Conservation (phyloP, 169 alveolate genomes). For the Condylostoma magnum region DNA sequence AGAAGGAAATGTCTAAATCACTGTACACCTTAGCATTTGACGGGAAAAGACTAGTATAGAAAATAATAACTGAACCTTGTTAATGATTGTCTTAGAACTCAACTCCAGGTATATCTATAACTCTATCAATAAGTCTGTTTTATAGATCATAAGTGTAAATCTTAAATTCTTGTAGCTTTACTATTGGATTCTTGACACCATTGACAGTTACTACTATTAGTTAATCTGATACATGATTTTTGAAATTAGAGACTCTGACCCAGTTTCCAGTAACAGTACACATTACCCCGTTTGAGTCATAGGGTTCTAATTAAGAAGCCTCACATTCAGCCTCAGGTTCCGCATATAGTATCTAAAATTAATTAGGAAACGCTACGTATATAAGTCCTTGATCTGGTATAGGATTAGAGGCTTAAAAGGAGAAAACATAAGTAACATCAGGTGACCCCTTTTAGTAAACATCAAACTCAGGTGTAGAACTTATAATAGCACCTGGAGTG, state of each 20-base stretch:
- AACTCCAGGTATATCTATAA: background rate
- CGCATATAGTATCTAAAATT: constrained; percentile 9
- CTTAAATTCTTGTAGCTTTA: background rate
- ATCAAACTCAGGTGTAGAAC: background rate
- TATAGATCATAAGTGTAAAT: no score
- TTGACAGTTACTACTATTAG: background rate
- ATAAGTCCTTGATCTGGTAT: constrained; percentile 24
- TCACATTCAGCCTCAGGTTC: constrained; percentile 8
- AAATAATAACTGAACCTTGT: background rate
- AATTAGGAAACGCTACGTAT: background rate
- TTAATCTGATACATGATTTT: background rate
- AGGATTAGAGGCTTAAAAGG: background rate
- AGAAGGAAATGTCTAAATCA: constrained; percentile 12
- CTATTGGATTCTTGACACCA: constrained; percentile 26
- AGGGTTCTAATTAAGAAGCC: background rate
- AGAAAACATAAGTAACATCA: constrained; percentile 8
- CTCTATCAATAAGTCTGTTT: background rate
- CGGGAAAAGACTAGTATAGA: background rate
- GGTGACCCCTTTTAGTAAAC: background rate
- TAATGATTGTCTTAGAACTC: background rate
- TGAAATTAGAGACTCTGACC: background rate
- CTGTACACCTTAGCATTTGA: constrained; percentile 8
- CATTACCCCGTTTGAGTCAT: no score
- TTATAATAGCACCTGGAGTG: background rate
- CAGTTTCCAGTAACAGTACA: background rate